These are phyloP conservation scores for Coemansia sp. DNA, from an alignment of 192 early-diverging fungal species.

Conservation along the genomic window DNA sequence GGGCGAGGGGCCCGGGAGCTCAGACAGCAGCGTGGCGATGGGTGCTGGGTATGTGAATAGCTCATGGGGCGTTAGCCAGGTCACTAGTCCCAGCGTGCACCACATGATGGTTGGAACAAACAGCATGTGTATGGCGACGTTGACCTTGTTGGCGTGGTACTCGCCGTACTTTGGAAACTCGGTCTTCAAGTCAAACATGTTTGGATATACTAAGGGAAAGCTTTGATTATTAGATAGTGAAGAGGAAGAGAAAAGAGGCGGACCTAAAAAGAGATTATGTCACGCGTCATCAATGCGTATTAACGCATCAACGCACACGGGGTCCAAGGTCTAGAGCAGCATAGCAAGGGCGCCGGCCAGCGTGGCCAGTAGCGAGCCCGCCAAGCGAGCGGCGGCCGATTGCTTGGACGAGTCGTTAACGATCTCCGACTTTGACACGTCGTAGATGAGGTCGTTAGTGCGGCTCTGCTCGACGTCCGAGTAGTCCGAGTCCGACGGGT, in stretches of 20 bases:
- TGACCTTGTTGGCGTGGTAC: constrained; percentile 77
- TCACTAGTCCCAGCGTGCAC: constrained; percentile 66
- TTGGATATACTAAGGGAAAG: not conserved
- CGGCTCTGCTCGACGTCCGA: constrained; percentile 39
- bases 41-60: constrained; percentile 45
- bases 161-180: constrained; percentile 81
- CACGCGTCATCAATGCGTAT: not conserved
- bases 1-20: constrained; percentile 37
- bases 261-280: not conserved
- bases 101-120: constrained; percentile 93
- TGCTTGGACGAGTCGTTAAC: constrained; percentile 12
- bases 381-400: not conserved
- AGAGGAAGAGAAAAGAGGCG: not conserved
- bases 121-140: constrained; percentile 81
- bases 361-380: not conserved
- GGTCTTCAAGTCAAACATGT: constrained; percentile 74
- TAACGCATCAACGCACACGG: not conserved
- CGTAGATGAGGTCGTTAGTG: constrained; percentile 46
- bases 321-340: not conserved
- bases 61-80: constrained; percentile 39
- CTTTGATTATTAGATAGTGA: not conserved
- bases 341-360: not conserved
- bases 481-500: constrained; percentile 35
- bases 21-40: constrained; percentile 33
- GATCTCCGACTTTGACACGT: constrained; percentile 41